phyloP scores from a whole-genome alignment of 805 yeast genomes.

The Diddensiella santjacobensis region DNA sequence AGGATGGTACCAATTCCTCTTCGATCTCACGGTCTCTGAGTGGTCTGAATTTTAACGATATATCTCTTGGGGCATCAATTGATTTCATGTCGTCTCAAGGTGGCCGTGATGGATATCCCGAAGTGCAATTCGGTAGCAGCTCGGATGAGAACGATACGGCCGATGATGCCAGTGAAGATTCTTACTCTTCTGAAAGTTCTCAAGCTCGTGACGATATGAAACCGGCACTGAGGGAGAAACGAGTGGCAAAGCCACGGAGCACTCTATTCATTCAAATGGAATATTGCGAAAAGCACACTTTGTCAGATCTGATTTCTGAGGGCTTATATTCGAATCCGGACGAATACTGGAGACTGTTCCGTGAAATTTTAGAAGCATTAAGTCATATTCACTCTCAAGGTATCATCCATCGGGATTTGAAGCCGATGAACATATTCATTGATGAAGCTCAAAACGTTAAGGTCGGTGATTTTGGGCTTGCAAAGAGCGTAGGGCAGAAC shows the following conservation, averaged over 20 bases:
- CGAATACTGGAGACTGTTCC: constrained; percentile 85
- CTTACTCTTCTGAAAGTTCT: constrained; percentile 9
- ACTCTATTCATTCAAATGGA: constrained; percentile 97
- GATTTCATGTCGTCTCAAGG: constrained; percentile 27
- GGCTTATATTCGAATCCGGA: constrained; percentile 66
- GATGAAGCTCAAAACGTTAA: constrained; percentile 86
- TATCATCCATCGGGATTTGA: constrained; percentile 89
- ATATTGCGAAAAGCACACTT: constrained; percentile 92
- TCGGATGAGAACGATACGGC: constrained; percentile 22
- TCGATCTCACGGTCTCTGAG: constrained; percentile 3
- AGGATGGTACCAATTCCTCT: neutral
- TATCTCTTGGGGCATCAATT: constrained; percentile 21
- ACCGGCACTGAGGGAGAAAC: constrained; percentile 5
- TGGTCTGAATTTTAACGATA: constrained; percentile 10
- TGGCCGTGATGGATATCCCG: constrained; percentile 23
- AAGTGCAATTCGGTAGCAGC: constrained; percentile 25
- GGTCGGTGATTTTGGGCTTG: constrained; percentile 96
- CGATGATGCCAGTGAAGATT: constrained; percentile 14
- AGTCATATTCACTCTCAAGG: constrained; percentile 91
- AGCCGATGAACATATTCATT: constrained; percentile 93
- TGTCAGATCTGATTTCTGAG: constrained; percentile 75
- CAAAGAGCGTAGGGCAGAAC: constrained; percentile 52
- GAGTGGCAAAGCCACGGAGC: constrained; percentile 38
- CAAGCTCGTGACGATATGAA: neutral
- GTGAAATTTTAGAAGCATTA: constrained; percentile 86